A percentile compares a stretch with the other conserved stretches of the same genome.
Conservation (phyloP, 352 stramenopile species). For the Globisporangium parvum region DNA sequence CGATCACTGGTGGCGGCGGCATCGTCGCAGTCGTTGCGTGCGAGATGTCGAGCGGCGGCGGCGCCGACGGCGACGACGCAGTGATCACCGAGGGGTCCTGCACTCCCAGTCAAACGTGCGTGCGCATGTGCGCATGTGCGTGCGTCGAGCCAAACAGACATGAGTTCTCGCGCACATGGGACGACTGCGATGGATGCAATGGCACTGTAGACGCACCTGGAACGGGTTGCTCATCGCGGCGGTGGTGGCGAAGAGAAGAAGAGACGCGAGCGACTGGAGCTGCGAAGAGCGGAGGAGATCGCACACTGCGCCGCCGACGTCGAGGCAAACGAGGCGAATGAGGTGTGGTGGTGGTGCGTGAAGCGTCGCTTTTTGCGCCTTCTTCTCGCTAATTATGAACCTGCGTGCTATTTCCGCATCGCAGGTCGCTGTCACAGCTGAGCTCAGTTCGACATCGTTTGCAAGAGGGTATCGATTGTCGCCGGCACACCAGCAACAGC, state of each 20-base stretch:
- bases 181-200: not conserved
- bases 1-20: conserved; percentile 28
- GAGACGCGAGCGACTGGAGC: not conserved
- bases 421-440: too few relatives aligned
- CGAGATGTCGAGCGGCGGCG: conserved; percentile 17
- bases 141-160: not conserved
- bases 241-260: not conserved
- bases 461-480: too few relatives aligned
- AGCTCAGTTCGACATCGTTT: too few relatives aligned
- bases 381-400: too few relatives aligned
- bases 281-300: not conserved
- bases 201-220: conserved; percentile 8
- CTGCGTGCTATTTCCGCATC: too few relatives aligned
- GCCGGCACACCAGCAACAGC: too few relatives aligned
- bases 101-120: not conserved
- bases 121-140: too few relatives aligned
- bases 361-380: too few relatives aligned
- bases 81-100: conserved; percentile 37
- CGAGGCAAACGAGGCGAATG: not conserved
- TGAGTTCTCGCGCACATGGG: not conserved
- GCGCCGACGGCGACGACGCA: conserved; percentile 20
- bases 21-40: conserved; percentile 25
- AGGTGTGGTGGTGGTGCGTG: not conserved
- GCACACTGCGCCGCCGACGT: not conserved
- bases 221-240: conserved; percentile 23